These are phyloP conservation scores for Rhizomucor pusillus DNA, from an alignment of 371 early-diverging fungal species.

Conservation along the genomic window DNA sequence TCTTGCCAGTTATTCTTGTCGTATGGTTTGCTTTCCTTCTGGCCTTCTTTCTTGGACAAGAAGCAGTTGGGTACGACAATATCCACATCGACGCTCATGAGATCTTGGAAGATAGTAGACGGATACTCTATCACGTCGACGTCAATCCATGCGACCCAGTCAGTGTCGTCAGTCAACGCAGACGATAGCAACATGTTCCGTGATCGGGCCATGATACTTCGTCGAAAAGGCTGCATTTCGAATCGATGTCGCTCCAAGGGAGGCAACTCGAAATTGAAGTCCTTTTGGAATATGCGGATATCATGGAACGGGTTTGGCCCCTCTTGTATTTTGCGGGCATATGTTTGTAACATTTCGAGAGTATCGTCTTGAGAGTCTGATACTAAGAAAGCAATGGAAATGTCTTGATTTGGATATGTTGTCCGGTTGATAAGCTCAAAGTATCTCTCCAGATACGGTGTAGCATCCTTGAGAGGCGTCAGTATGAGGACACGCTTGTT, in stretches of 20 bases:
- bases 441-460: slow-evolving; percentile 35
- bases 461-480: slow-evolving; percentile 35
- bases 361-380: slow-evolving; percentile 13
- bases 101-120: slow-evolving; percentile 43
- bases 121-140: slow-evolving; percentile 49
- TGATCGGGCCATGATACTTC: slow-evolving; percentile 49
- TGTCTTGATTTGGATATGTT: slow-evolving; percentile 34
- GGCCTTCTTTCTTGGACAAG: slow-evolving; percentile 17
- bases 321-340: slow-evolving; percentile 4
- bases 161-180: slow-evolving; percentile 35
- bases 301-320: slow-evolving; percentile 28
- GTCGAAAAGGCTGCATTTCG: slow-evolving; percentile 30
- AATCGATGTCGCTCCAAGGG: slow-evolving; percentile 7
- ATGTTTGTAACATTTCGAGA: slow-evolving; percentile 15
- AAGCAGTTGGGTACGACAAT: slow-evolving; percentile 58
- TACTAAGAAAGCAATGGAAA: slow-evolving; percentile 38
- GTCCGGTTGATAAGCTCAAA: slow-evolving; percentile 38
- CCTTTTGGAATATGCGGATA: slow-evolving; percentile 42
- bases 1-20: slow-evolving; percentile 69
- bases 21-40: slow-evolving; percentile 29
- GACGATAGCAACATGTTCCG: slow-evolving; percentile 48
- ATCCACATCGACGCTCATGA: slow-evolving; percentile 47
- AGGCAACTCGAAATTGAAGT: slow-evolving; percentile 23
- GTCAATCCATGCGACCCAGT: slow-evolving; percentile 57
- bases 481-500: slow-evolving; percentile 19